A percentile compares a stretch with the other conserved stretches of the same genome.
Evolutionary conservation across 2,329 filamentous ascomycete genomes (phyloP).

Genomic region (Thielaviopsis punctulata): DNA sequence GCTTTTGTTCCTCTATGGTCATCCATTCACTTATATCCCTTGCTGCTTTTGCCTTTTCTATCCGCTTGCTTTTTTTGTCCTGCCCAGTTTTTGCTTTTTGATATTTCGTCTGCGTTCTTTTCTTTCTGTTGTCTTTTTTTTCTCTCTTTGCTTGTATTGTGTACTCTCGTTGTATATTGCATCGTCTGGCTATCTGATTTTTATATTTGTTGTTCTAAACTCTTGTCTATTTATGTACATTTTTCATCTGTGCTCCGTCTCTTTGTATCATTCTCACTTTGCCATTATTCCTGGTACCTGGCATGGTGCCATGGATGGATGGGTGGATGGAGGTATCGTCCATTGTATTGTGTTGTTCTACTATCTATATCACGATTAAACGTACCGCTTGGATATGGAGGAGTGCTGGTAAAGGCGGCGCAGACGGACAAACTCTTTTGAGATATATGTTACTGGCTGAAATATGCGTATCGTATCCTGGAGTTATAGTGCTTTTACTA

Average conservation of each 20-base stretch:
- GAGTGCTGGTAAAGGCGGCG: no score
- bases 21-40: constrained; percentile 11
- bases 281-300: background rate
- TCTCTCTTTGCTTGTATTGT: background rate
- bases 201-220: background rate
- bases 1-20: constrained; percentile 8
- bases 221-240: background rate
- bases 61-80: background rate
- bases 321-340: no score
- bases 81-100: background rate
- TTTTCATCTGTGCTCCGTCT: background rate
- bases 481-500: no score
- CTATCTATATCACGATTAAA: no score
- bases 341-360: no score
- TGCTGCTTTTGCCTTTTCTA: constrained; percentile 9
- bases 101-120: background rate
- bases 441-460: no score
- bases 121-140: background rate
- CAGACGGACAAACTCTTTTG: no score
- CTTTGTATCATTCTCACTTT: background rate
- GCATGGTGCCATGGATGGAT: no score
- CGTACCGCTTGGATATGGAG: no score
- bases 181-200: background rate
- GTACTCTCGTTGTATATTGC: background rate
- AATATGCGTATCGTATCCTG: no score